Conservation (phyloP, 345 rosid genomes). For the Anastatica hierochuntica region DNA sequence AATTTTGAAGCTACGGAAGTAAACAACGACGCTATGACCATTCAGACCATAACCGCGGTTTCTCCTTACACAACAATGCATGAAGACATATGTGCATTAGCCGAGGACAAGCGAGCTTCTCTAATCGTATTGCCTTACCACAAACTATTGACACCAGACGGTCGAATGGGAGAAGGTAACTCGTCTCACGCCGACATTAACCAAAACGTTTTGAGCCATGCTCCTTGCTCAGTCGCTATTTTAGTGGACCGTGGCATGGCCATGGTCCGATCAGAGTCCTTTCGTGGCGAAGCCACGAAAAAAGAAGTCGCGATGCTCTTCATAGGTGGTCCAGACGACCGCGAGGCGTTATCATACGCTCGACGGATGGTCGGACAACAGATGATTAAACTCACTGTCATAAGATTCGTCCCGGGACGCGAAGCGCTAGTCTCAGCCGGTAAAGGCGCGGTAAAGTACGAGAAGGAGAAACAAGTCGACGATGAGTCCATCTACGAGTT, state of each 20-base stretch:
- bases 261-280: neutral
- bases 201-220: conserved; percentile 30
- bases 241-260: conserved; percentile 46
- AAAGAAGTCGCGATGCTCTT: conserved; percentile 32
- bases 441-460: neutral
- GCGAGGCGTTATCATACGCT: conserved; percentile 62
- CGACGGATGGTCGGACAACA: conserved; percentile 41
- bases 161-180: conserved; percentile 30
- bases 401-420: conserved; percentile 33
- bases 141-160: conserved; percentile 22
- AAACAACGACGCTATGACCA: conserved; percentile 1
- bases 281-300: conserved; percentile 2
- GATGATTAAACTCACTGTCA: conserved; percentile 29
- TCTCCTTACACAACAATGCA: conserved; percentile 57
- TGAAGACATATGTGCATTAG: conserved; percentile 47
- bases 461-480: conserved; percentile 24
- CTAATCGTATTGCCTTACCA: conserved; percentile 57
- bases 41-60: conserved; percentile 39
- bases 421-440: conserved; percentile 2
- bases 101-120: conserved; percentile 45
- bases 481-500: conserved; percentile 38
- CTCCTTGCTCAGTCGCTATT: conserved; percentile 55
- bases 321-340: conserved; percentile 50
- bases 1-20: conserved; percentile 30
- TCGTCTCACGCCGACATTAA: conserved; percentile 30